A percentile compares a stretch with the other conserved stretches of the same genome.
Evolutionary conservation across 2,329 filamentous ascomycete species (phyloP).

Genomic region (Macroventuria anomochaeta): DNA sequence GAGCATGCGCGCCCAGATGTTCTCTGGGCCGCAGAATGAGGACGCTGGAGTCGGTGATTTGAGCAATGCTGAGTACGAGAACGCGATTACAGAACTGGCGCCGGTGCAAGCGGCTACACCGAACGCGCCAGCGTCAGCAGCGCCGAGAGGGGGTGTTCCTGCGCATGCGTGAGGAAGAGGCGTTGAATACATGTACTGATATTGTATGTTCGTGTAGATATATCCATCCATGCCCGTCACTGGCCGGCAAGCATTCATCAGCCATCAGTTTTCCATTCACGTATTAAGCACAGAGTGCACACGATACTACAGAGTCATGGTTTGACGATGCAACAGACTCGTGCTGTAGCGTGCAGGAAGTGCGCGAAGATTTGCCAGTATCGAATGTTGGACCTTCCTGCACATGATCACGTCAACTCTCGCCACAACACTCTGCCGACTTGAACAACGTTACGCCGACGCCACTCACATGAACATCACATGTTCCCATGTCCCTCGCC

Average conservation of each 20-base stretch:
- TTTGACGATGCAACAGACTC: too few species aligned
- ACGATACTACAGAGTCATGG: too few species aligned
- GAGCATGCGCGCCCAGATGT: conserved; percentile 54
- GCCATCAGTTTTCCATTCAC: neutral
- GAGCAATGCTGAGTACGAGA: conserved; percentile 36
- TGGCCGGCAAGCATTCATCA: neutral
- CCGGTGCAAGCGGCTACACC: conserved; percentile 26
- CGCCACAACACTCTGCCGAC: too few species aligned
- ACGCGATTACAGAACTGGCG: conserved; percentile 45
- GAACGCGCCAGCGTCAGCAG: conserved; percentile 38
- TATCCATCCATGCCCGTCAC: conserved; percentile 3
- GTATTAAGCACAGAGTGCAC: too few species aligned
- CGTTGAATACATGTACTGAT: conserved; percentile 14
- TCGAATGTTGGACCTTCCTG: too few species aligned
- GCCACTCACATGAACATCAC: neutral
- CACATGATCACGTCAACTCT: too few species aligned
- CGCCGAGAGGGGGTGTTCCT: conserved; percentile 47
- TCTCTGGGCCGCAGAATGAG: conserved; percentile 43
- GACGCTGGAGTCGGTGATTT: conserved; percentile 27
- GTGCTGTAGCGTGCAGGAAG: too few species aligned
- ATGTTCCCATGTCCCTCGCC: neutral
- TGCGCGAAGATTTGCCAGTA: too few species aligned
- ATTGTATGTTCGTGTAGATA: conserved; percentile 21
- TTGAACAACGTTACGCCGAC: neutral
- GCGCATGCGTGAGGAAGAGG: conserved; percentile 39